Evolutionary conservation across 805 yeast species (phyloP), one percentile per base, ranked within the genome.

Genomic region (Kodamaea restingae): DNA sequence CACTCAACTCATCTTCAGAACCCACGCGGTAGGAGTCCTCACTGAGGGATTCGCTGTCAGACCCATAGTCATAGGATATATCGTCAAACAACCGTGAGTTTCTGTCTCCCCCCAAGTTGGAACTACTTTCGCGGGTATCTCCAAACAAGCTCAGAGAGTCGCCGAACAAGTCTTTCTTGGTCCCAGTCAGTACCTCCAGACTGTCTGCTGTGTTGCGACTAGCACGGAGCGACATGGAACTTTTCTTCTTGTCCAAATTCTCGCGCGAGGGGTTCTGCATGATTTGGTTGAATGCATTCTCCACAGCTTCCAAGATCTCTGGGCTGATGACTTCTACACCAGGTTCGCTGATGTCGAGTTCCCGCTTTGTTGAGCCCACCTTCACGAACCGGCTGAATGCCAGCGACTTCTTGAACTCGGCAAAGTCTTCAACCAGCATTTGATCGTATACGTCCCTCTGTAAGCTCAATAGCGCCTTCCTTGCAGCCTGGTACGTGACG

Each of bases 271-370:
- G 48, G 9, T 44, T 47, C 18, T 53, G 60, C 72, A 76, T 75
- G 24, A 82, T 80, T 45, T 80, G 77, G 18, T 72, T 73, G 40
- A 83, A 70, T 2, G 85, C 88, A 52, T 76, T 79, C 51, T 81
- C 85, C 14, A 82, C 84, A 0, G 87, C 86, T 38, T 67, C 65
- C 4, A 80, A 57, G 1, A 75, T 81, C 12, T 58, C 65, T 3
- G 70, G 68, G 36, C 74, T 68, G 10, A 32, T 33, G 21, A 18
- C 21, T 30, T 30, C 32, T 9, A 7, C 21, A 3, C n/a, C 21
- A 7, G 15, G 11, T 8, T 15, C 21, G n/a, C 15, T 10, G 12
- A 9, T 17, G 4, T 30, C 32, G 8, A 14, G 6, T 15, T 41
- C 39, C 18, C 24, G 15, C 15, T 4, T 20, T 18, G 24, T 12